Evolutionary conservation across 257 asterid species (phyloP).

Genomic region (Mentha longifolia): DNA sequence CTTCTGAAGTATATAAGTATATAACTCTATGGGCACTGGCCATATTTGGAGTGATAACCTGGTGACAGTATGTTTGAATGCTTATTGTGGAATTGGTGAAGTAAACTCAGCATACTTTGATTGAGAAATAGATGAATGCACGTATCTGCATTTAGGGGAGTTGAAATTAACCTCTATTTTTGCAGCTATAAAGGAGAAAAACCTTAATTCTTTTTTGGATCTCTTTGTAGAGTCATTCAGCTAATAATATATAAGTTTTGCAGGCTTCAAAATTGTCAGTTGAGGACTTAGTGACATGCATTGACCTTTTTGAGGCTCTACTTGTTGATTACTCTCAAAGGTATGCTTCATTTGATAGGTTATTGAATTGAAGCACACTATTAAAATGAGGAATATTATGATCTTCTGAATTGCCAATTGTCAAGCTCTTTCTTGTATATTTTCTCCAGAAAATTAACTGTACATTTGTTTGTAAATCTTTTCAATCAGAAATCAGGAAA

Average conservation of each 20-base stretch:
- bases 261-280: constrained; percentile 86
- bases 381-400: constrained; percentile 4
- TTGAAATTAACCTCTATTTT: background rate
- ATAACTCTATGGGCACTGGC: constrained; percentile 15
- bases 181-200: constrained; percentile 19
- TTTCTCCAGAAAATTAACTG: constrained; percentile 9
- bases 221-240: constrained; percentile 16
- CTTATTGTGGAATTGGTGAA: constrained; percentile 25
- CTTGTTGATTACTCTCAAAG: constrained; percentile 83
- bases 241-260: constrained; percentile 33
- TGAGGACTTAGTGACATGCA: constrained; percentile 82
- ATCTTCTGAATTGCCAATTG: background rate
- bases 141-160: constrained; percentile 16
- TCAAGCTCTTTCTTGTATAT: constrained; percentile 13
- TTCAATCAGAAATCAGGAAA: constrained; percentile 7
- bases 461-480: background rate
- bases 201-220: constrained; percentile 5
- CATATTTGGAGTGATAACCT: background rate
- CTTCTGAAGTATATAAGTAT: background rate
- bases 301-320: constrained; percentile 85
- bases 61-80: background rate
- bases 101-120: background rate
- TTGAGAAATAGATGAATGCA: constrained; percentile 19
- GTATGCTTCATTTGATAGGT: constrained; percentile 45
- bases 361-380: constrained; percentile 22